Evolutionary conservation across 768 basidiomycete species (phyloP).

Genomic region (Lepiota venenata): DNA sequence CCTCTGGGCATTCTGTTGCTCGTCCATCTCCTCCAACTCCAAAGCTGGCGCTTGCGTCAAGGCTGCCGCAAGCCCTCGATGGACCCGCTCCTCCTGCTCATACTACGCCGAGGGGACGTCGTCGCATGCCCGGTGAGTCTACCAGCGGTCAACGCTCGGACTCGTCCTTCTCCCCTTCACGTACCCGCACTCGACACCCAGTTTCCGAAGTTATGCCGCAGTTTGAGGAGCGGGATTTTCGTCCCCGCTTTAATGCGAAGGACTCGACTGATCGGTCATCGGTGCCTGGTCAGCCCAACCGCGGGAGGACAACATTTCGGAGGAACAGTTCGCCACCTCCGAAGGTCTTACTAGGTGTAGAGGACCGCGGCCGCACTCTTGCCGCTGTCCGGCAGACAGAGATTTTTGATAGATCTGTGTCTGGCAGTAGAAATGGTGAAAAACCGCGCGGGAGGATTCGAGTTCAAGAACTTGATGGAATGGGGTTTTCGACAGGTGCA

Average conservation of each 20-base stretch:
- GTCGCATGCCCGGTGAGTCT: constrained; percentile 34
- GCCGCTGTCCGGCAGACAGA: constrained; percentile 22
- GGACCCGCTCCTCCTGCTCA: constrained; percentile 26
- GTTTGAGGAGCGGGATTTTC: not conserved
- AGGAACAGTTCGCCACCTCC: constrained; percentile 60
- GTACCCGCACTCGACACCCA: constrained; percentile 34
- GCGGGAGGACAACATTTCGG: constrained; percentile 48
- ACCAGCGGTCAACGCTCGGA: constrained; percentile 28
- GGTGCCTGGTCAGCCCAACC: constrained; percentile 29
- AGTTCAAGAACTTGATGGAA: constrained; percentile 48
- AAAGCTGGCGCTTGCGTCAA: constrained; percentile 37
- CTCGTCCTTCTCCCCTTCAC: constrained; percentile 34
- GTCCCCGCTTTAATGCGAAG: not conserved
- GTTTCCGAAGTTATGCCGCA: constrained; percentile 9
- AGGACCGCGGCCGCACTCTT: constrained; percentile 24
- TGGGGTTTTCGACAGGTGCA: constrained; percentile 38
- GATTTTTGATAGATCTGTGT: constrained; percentile 19
- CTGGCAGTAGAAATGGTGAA: constrained; percentile 24
- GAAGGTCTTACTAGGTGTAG: constrained; percentile 36
- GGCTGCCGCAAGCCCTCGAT: constrained; percentile 21
- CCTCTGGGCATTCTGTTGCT: constrained; percentile 42
- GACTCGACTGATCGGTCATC: constrained; percentile 37
- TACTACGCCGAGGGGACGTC: constrained; percentile 52
- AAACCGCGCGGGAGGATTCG: constrained; percentile 52
- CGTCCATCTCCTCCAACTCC: constrained; percentile 62